Conservation (phyloP, 805 yeast genomes). For the Lipomyces lipofer region DNA sequence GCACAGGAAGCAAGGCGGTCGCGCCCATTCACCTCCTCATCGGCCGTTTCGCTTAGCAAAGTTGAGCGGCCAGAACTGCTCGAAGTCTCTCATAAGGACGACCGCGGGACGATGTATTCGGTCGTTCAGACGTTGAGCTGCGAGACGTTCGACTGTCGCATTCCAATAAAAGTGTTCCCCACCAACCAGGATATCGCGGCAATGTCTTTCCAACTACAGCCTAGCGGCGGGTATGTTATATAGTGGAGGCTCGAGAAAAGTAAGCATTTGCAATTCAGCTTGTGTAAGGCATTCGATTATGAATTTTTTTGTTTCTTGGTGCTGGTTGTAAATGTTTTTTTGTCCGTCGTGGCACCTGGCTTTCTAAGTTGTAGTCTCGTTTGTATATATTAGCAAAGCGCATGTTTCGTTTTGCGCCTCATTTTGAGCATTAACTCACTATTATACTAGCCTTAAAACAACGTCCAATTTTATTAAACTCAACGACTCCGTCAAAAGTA, state of each 20-base stretch:
- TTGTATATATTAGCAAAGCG: no score
- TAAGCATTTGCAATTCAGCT: no score
- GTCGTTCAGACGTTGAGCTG: conserved; percentile 28
- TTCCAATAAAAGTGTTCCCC: conserved; percentile 51
- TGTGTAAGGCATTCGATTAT: no score
- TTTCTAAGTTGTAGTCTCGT: no score
- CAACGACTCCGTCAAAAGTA: not conserved
- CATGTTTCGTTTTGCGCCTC: no score
- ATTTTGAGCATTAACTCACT: no score
- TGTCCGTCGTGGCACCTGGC: no score
- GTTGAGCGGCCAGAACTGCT: conserved; percentile 29
- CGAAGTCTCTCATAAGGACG: conserved; percentile 42
- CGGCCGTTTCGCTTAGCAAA: not conserved
- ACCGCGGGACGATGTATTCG: conserved; percentile 21
- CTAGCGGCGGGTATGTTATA: conserved; percentile 23
- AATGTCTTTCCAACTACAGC: conserved; percentile 25
- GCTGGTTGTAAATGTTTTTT: no score
- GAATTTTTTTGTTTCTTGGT: no score
- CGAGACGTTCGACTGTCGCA: conserved; percentile 43
- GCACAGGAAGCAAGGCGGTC: not conserved
- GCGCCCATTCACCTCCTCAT: not conserved
- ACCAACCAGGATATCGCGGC: conserved; percentile 52
- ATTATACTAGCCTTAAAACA: no score
- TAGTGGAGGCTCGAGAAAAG: no score
- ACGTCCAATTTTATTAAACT: no score